A percentile compares a stretch with the other conserved stretches of the same genome.
Evolutionary conservation across 2,329 filamentous ascomycete genomes (phyloP).

Genomic region (Macroventuria anomochaeta): DNA sequence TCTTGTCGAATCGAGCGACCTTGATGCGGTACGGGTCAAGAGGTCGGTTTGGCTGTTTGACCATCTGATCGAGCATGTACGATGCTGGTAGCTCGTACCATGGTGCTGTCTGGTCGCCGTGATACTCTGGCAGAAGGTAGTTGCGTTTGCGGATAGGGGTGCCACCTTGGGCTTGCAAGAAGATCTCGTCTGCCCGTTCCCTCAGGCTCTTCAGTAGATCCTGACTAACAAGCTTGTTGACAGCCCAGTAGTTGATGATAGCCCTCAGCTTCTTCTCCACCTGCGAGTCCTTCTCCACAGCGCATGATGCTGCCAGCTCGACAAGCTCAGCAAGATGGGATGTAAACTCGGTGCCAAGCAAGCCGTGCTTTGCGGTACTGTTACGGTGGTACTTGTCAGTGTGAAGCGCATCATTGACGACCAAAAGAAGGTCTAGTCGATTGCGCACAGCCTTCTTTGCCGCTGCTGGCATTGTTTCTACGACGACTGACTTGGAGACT

Average conservation of each 20-base stretch:
- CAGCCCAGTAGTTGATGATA: conserved; percentile 74
- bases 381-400: conserved; percentile 34
- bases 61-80: conserved; percentile 79
- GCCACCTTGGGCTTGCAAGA: conserved; percentile 42
- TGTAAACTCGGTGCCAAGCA: conserved; percentile 53
- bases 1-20: conserved; percentile 68
- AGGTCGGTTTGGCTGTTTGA: conserved; percentile 75
- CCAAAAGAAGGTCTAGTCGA: conserved; percentile 76
- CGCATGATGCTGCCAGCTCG: conserved; percentile 60
- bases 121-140: conserved; percentile 75
- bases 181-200: conserved; percentile 59
- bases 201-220: conserved; percentile 65
- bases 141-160: conserved; percentile 59
- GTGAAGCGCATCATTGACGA: conserved; percentile 79
- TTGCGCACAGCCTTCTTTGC: conserved; percentile 66
- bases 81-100: conserved; percentile 85
- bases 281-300: conserved; percentile 67
- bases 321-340: conserved; percentile 68
- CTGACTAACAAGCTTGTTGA: conserved; percentile 66
- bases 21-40: conserved; percentile 74
- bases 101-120: conserved; percentile 74
- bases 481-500: conserved; percentile 66
- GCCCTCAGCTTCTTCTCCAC: conserved; percentile 65
- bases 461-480: conserved; percentile 21
- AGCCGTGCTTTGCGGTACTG: conserved; percentile 10